These are phyloP conservation scores for Dunaliella primolecta DNA, from an alignment of 139 green algal genomes.

Conservation along the genomic window DNA sequence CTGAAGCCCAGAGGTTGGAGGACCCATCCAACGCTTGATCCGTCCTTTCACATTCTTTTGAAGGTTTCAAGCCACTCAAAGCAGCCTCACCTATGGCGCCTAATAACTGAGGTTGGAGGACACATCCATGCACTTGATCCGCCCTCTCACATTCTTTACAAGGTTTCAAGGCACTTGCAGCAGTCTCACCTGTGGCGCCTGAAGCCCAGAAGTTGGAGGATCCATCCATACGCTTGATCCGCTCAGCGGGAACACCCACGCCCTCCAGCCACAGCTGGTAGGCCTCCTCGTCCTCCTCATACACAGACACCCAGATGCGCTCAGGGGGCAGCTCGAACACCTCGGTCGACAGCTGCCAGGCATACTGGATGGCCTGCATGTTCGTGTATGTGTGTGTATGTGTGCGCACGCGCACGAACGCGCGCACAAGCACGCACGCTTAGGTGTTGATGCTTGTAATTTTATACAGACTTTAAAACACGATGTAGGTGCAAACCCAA, in stretches of 20 bases:
- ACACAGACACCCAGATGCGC: conserved; percentile 88
- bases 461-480: too few relatives aligned
- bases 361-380: conserved; percentile 66
- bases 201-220: conserved; percentile 95
- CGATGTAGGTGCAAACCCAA: too few relatives aligned
- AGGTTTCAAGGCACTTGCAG: too few relatives aligned
- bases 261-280: conserved; percentile 77
- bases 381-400: background rate
- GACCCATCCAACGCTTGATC: background rate
- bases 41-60: background rate
- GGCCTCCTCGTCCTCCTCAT: conserved; percentile 84
- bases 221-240: conserved; percentile 81
- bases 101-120: conserved; percentile 55
- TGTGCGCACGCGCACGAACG: too few relatives aligned
- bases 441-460: too few relatives aligned
- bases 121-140: background rate
- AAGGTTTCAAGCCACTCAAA: too few relatives aligned
- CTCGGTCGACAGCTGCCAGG: conserved; percentile 87
- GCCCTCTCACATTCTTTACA: background rate
- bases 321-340: conserved; percentile 67
- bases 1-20: conserved; percentile 74
- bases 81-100: conserved; percentile 60
- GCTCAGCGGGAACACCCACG: conserved; percentile 66
- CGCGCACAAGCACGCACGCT: too few relatives aligned
- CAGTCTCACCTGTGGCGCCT: conserved; percentile 61